These are phyloP conservation scores for Cicer chorassanicum DNA, from an alignment of 306 rosid species.

Conservation along the genomic window DNA sequence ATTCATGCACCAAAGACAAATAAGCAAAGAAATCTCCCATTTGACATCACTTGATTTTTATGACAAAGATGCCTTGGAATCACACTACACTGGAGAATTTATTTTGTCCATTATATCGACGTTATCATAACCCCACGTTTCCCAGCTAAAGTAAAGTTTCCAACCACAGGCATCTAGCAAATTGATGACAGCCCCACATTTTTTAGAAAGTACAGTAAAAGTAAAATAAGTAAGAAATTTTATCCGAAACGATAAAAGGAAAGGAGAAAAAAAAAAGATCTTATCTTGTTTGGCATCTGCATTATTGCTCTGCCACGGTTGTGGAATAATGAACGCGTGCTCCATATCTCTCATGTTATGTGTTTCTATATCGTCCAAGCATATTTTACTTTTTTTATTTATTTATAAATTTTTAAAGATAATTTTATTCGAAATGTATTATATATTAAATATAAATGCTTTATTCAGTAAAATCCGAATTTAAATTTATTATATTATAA, in stretches of 20 bases:
- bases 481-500: too few species aligned
- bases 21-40: background rate
- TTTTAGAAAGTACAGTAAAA: background rate
- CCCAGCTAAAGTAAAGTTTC: background rate
- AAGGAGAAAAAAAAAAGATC: background rate
- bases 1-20: background rate
- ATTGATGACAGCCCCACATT: slow-evolving; percentile 16
- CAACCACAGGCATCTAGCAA: background rate
- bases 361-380: slow-evolving; percentile 1
- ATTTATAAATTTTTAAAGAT: too few species aligned
- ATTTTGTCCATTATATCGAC: background rate
- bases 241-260: slow-evolving; percentile 4
- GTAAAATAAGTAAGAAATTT: slow-evolving; percentile 8
- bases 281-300: slow-evolving; percentile 23
- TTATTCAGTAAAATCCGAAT: too few species aligned
- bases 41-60: background rate
- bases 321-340: slow-evolving; percentile 8
- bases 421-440: too few species aligned
- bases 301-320: slow-evolving; percentile 42
- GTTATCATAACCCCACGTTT: slow-evolving; percentile 22
- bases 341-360: background rate
- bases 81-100: background rate
- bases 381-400: background rate
- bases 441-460: too few species aligned
- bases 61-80: background rate